Base-by-base conservation (phyloP, 1,284 basidiomycete species). In the Heterobasidion occidentale region DNA sequence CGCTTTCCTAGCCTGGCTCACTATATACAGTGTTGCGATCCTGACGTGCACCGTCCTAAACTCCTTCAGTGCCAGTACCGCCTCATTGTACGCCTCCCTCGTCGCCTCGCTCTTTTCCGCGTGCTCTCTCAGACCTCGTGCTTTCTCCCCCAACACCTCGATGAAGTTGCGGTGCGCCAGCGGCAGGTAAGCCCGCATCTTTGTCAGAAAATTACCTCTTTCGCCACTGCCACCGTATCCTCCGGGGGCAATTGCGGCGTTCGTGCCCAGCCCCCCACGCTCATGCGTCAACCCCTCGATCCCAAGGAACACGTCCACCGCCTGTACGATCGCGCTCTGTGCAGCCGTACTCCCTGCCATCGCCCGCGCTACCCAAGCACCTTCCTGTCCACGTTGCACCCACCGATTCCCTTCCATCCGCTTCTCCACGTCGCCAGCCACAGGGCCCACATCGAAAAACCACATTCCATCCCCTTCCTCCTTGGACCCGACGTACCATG, bases 31-130 rank as follows among this genome's bases (percentile, higher is more conserved):
- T 34, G 75, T 75, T 44, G 77, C 79, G 48, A 81, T 74, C 52
- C 75, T 68, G 71, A 82, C 80, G 65, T 81, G 81, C 59, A 74
- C 77, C 58, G 79, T 76, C 42, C 79, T 69, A 61, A 83, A 74
- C 14, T 67, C 59, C 61, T 76, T 75, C 52, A 82, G 69, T 3
- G 78, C 70, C 14, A 66, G 65, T 17, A 82, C 67, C 2, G 77
- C 76, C 14, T 63, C 65, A 61, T 82, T 77, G 65, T 81, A 81
- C 4, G 74, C 71, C 19, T 63, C 59, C 1, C 66, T 70, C 9
- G 73, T 64, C 52, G 59, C 59, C 61, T 59, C 46, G 56, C 9
- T 47, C 46, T 19, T 58, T 55, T 17, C 9, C 58, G 56, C 49
- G 62, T 54, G 58, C 19, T 54, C 71, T 64, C 56, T 72, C 63